These are phyloP conservation scores for Colletotrichum zoysiae DNA, from an alignment of 2,329 filamentous ascomycete species.

Conservation along the genomic window DNA sequence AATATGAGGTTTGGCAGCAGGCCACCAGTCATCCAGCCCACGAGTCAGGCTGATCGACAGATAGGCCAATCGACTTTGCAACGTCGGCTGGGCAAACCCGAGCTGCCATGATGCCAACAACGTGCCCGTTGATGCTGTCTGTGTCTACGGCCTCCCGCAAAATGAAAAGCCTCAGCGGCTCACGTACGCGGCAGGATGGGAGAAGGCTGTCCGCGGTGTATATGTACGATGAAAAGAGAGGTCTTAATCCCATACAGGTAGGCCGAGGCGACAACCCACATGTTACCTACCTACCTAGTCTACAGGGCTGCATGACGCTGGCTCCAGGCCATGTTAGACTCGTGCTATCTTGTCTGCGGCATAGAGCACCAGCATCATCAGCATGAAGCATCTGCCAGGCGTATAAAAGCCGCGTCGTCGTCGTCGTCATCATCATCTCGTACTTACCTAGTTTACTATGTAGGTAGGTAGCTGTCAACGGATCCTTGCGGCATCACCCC, in stretches of 20 bases:
- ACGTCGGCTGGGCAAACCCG: conserved; percentile 4
- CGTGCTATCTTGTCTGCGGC: background rate
- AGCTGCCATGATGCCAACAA: background rate
- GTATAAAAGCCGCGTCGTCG: conserved; percentile 28
- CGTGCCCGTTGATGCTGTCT: background rate
- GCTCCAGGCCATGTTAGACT: background rate
- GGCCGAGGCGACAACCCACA: conserved; percentile 5
- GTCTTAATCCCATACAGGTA: conserved; percentile 6
- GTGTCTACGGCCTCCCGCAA: conserved; percentile 16
- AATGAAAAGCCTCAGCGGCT: conserved; percentile 1
- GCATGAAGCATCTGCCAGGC: conserved; percentile 1
- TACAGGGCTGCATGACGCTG: background rate
- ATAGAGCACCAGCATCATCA: background rate
- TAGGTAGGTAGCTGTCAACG: conserved; percentile 22
- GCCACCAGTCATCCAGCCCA: background rate
- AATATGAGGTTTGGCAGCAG: background rate
- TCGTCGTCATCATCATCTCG: conserved; percentile 30
- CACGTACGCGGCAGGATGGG: conserved; percentile 8
- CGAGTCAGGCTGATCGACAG: background rate
- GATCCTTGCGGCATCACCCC: conserved; percentile 31
- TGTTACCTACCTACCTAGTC: too few relatives aligned
- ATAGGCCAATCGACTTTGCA: background rate
- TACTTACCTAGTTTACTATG: conserved; percentile 10
- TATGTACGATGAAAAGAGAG: background rate
- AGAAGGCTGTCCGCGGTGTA: background rate